Conservation (phyloP, 345 rosid genomes). For the Ricinus communis region DNA sequence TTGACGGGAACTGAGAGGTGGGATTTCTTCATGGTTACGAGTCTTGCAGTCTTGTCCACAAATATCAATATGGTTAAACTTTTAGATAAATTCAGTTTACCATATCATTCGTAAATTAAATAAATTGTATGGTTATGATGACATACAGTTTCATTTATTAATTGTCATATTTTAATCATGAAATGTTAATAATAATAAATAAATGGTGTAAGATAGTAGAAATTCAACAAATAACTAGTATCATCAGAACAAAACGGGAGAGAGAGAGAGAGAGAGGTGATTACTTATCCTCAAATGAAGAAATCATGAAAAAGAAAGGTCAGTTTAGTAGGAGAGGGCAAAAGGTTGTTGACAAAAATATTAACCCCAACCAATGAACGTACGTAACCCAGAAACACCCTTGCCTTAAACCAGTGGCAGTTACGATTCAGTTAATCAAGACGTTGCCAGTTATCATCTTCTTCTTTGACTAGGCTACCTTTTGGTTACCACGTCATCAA, state of each 20-base stretch:
- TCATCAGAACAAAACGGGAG: not conserved
- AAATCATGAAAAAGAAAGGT: slow-evolving; percentile 52
- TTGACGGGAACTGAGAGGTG: no score
- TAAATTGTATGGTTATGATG: no score
- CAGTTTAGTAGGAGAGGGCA: slow-evolving; percentile 15
- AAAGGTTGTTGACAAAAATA: slow-evolving; percentile 15
- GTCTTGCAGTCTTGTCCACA: no score
- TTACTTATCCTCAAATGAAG: slow-evolving; percentile 16
- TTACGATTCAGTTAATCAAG: slow-evolving; percentile 19
- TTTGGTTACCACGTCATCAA: slow-evolving; percentile 20
- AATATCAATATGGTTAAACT: no score
- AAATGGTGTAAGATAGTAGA: slow-evolving; percentile 1
- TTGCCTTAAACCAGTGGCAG: slow-evolving; percentile 20
- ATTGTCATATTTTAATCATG: slow-evolving; percentile 12
- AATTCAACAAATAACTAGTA: not conserved
- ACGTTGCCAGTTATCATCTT: not conserved
- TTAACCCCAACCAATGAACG: slow-evolving; percentile 6
- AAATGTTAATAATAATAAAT: no score
- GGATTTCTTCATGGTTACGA: no score
- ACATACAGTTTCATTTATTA: no score
- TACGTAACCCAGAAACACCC: not conserved
- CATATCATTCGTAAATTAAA: no score
- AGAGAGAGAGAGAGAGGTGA: no score
- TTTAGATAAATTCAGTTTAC: no score
- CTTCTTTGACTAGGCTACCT: slow-evolving; percentile 17